Base-by-base conservation (phyloP, 129 eudicot genomes). In the Helianthus annuus region DNA sequence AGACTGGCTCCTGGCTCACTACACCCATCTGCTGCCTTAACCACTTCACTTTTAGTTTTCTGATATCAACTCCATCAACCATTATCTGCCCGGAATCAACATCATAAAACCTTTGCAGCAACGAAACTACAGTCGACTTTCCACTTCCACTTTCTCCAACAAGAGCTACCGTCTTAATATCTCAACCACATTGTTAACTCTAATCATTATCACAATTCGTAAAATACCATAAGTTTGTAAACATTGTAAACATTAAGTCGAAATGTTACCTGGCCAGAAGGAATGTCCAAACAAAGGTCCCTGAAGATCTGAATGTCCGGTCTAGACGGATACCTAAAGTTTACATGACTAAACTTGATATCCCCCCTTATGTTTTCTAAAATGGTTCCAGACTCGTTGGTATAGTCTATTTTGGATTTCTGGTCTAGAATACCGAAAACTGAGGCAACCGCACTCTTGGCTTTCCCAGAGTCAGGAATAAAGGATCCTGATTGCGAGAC, bases 401-500 rank as follows among this genome's bases (percentile, higher is more conserved):
- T 68, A 46, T 79, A 61, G 64, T 79, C 62, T 39, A 79, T 79
- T 60, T 73, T 68, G 58, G 79, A 68, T 74, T 74, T 61, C 59
- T 79, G 79, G 54, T 74, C 79, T 40, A 79, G 79, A 68, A 79
- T 74, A 5, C 53, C 24, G 8, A 64, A 74, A 74, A 64, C 13
- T 40, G 71, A 74, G 24, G 70, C 44, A 66, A n/a, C 55, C 24
- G 79, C 83, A 13, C 45, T 64, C 66, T 48, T 79, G 44, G 79
- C 83, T 42, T 69, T 79, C 27, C 79, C 71, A 15, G 79, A 39
- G 40, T 79, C 79, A 3, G 79, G 79, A 39, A 69, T 51, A 19
- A 79, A 38, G 51, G 76, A 73, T 73, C 83, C 83, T 15, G 83
- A 73, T 59, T 79, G 79, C 51, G 79, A 73, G 7, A 73, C 65